Percentiles rank a stretch among this genome's conserved stretches.
These are phyloP conservation scores for Olyra latifolia DNA, from an alignment of 176 grass and related monocot species.

Conservation along the genomic window DNA sequence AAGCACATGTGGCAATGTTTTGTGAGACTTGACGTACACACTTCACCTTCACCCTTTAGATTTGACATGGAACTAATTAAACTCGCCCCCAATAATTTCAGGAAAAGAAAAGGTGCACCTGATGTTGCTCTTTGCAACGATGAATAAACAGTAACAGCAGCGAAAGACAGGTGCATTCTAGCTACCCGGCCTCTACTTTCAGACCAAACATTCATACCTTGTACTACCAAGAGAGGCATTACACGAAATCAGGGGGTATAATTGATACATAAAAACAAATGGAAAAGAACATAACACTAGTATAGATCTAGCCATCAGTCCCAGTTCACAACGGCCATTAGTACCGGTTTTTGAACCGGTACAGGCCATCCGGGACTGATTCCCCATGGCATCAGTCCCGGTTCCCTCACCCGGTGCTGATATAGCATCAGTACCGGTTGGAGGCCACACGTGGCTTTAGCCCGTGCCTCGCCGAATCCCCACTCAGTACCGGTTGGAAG, in stretches of 20 bases:
- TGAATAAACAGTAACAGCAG: background rate
- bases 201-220: constrained; percentile 10
- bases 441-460: too few species aligned
- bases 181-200: constrained; percentile 26
- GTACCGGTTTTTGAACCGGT: too few species aligned
- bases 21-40: too few species aligned
- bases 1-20: too few species aligned
- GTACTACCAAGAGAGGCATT: background rate
- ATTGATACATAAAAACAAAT: background rate
- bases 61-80: background rate
- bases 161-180: background rate
- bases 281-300: background rate
- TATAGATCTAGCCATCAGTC: too few species aligned
- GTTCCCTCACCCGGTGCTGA: too few species aligned
- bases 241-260: background rate
- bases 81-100: background rate
- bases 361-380: too few species aligned
- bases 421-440: too few species aligned
- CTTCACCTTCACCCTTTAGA: background rate
- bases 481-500: too few species aligned
- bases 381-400: too few species aligned
- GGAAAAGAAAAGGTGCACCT: background rate
- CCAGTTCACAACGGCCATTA: too few species aligned
- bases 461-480: too few species aligned
- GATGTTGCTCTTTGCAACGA: background rate